Base-by-base conservation (phyloP, 2,329 filamentous ascomycete species). In the Neopestalotiopsis sp. region DNA sequence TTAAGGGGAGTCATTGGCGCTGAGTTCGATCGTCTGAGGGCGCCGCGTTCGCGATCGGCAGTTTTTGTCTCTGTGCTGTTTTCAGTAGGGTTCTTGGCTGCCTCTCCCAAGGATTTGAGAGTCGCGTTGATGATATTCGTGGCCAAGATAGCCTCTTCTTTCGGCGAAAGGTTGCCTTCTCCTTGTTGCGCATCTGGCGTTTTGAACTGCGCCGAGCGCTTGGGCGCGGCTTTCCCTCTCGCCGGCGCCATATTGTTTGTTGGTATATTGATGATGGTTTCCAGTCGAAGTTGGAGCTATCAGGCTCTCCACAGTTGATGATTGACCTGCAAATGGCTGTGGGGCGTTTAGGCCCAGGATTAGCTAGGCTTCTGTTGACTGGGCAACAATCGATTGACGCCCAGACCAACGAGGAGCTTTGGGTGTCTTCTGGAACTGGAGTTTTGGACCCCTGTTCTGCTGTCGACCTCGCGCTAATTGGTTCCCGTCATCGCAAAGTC, bases 91-190 rank as follows among this genome's bases (percentile, higher is more conserved):
- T 82, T 79, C 76, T 90, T 94, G 24, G 89, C 84, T 0, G 89
- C 89, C 68, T 92, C 90, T n/a, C 86, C 86, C 3, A 95, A 84
- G 10, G 87, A 85, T 75, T 92, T 94, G 53, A 95, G 83, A 1
- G 90, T 86, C 6, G 84, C 83, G 77, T 95, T 95, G 74, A 94
- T 89, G 45, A 94, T 84, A 70, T 94, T 88, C 0, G 92, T 94
- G 13, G 92, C 92, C 45, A 95, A 81, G 59, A 88, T 84, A 65
- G 89, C 90, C 77, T 87, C 89, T 69, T 94, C 91, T 73, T 87
- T 88, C 5, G 83, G 76, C 4, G 86, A 81, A 38, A 91, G 78
- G 61, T 28, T 28, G 24, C 81, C 72, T 70, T 79, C 72, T 24
- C 40, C 56, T n/a, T 69, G 61, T 64, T 67, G 69, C 74, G 75